Percentiles rank a stretch among this genome's conserved stretches.
Conservation (phyloP, 2,329 filamentous ascomycete species). For the Exserohilum turcica region DNA sequence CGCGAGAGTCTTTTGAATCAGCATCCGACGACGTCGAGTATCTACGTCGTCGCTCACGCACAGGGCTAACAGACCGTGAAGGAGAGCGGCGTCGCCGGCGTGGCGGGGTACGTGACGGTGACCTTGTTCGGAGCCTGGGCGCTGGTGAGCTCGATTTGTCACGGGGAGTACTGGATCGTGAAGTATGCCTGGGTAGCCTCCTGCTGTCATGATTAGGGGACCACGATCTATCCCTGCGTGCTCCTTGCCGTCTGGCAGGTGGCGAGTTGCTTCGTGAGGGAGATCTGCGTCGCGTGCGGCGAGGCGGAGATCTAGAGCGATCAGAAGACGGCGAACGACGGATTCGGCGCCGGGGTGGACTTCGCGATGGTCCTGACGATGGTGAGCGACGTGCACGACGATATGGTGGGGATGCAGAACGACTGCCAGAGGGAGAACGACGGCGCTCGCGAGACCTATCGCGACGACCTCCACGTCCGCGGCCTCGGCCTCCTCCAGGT, state of each 20-base stretch:
- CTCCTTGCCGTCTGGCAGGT: constrained; percentile 22
- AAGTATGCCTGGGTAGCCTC: constrained; percentile 47
- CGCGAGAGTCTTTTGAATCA: constrained; percentile 50
- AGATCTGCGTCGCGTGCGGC: constrained; percentile 22
- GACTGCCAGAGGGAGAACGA: constrained; percentile 40
- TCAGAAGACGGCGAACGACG: constrained; percentile 37
- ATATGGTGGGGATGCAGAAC: constrained; percentile 17
- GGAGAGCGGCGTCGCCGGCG: constrained; percentile 46
- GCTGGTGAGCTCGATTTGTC: constrained; percentile 61
- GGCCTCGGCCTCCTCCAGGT: constrained; percentile 52
- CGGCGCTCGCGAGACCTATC: constrained; percentile 41
- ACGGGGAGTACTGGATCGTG: constrained; percentile 56
- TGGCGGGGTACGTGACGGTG: constrained; percentile 37
- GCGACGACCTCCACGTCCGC: constrained; percentile 45
- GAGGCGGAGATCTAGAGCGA: constrained; percentile 38
- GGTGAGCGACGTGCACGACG: constrained; percentile 18
- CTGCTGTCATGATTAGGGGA: constrained; percentile 41
- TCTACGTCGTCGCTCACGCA: constrained; percentile 51
- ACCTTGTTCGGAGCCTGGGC: constrained; percentile 50
- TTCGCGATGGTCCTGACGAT: constrained; percentile 27
- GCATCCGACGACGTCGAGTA: constrained; percentile 50
- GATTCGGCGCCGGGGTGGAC: constrained; percentile 33
- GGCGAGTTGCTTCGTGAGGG: constrained; percentile 26
- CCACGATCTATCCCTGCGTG: constrained; percentile 35
- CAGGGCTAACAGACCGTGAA: constrained; percentile 48